Evolutionary conservation across 2,329 filamentous ascomycete genomes (phyloP).

Genomic region (Talaromyces atroroseus): DNA sequence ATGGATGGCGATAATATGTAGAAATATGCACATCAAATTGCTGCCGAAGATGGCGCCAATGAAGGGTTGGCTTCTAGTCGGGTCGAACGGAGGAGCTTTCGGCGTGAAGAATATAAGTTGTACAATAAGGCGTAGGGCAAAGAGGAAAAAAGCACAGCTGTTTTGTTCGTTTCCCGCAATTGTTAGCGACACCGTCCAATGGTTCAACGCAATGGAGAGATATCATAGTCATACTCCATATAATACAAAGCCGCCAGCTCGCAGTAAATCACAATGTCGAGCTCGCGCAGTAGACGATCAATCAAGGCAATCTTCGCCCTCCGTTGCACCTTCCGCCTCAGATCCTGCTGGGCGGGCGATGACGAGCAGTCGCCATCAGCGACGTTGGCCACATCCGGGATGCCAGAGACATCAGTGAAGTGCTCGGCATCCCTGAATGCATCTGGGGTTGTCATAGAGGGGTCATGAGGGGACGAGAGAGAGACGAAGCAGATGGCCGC

Average conservation of each 20-base stretch:
- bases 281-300: conserved; percentile 51
- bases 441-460: conserved; percentile 44
- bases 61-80: conserved; percentile 48
- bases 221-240: conserved; percentile 49
- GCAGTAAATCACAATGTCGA: conserved; percentile 58
- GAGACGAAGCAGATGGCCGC: background rate
- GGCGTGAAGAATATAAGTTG: conserved; percentile 57
- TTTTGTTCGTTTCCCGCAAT: conserved; percentile 20
- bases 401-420: conserved; percentile 42
- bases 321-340: conserved; percentile 30
- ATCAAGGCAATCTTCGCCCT: conserved; percentile 45
- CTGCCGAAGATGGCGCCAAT: conserved; percentile 50
- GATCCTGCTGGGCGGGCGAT: conserved; percentile 17
- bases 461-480: conserved; percentile 31
- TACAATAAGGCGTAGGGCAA: conserved; percentile 50
- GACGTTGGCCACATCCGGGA: conserved; percentile 24
- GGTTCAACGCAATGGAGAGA: background rate
- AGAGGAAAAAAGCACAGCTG: conserved; percentile 53
- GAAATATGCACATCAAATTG: conserved; percentile 52
- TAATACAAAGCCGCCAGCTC: conserved; percentile 59
- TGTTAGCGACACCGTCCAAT: background rate
- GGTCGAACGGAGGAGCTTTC: conserved; percentile 49
- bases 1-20: conserved; percentile 51
- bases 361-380: background rate
- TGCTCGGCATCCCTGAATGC: conserved; percentile 43